These are phyloP conservation scores for Brettanomyces sp. DNA, from an alignment of 805 yeast species.

Conservation along the genomic window DNA sequence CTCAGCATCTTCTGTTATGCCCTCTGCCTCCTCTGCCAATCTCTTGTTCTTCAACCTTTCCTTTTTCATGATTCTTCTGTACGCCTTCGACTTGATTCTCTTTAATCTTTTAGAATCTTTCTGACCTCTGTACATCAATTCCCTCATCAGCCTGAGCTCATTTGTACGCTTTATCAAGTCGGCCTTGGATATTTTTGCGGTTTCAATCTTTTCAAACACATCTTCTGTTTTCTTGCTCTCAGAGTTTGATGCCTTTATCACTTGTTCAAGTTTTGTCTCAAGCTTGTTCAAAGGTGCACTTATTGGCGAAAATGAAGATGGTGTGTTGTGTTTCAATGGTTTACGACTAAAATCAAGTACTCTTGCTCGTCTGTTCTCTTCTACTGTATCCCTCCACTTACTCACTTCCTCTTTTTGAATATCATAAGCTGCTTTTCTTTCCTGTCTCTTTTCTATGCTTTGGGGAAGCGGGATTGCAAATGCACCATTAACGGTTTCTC, in stretches of 20 bases:
- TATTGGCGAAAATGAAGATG: constrained; percentile 46
- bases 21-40: constrained; percentile 51
- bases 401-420: constrained; percentile 78
- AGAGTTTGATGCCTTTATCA: constrained; percentile 57
- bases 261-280: constrained; percentile 53
- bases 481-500: constrained; percentile 26
- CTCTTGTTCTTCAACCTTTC: constrained; percentile 65
- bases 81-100: constrained; percentile 89
- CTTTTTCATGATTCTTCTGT: constrained; percentile 76
- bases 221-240: constrained; percentile 67
- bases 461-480: constrained; percentile 77
- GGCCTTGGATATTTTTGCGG: constrained; percentile 70
- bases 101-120: constrained; percentile 82
- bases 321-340: constrained; percentile 46
- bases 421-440: constrained; percentile 84
- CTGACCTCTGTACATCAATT: constrained; percentile 93
- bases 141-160: constrained; percentile 87
- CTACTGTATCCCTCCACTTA: constrained; percentile 82
- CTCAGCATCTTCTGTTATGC: constrained; percentile 40
- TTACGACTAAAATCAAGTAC: constrained; percentile 48
- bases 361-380: constrained; percentile 74
- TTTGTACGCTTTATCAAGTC: constrained; percentile 70
- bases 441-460: constrained; percentile 76
- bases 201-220: constrained; percentile 80
- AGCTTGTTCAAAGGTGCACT: constrained; percentile 47